A percentile compares a stretch with the other conserved stretches of the same genome.
Conservation (phyloP, 140 eudicot genomes). For the Ambrosia hybrid region DNA sequence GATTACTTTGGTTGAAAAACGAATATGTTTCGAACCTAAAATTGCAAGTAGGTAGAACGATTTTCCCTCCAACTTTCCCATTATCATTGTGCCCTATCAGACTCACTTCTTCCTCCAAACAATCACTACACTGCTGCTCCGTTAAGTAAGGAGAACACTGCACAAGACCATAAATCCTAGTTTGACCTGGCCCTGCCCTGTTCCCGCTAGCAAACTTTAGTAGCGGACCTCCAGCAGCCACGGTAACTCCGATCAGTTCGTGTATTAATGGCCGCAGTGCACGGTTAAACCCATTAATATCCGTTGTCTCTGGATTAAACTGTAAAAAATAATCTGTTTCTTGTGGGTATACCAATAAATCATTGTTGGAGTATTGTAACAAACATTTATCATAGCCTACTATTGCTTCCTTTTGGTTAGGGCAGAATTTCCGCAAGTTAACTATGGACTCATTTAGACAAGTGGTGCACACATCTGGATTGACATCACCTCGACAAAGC, state of each 20-base stretch:
- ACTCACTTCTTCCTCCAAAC: neutral
- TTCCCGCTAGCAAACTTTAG: neutral
- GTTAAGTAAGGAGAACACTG: conserved; percentile 7
- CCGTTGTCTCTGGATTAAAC: neutral
- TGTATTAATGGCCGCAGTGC: neutral
- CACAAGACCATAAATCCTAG: conserved; percentile 2
- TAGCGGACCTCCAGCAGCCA: conserved; percentile 4
- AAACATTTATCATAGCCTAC: neutral
- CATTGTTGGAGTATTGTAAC: neutral
- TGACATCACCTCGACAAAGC: conserved; percentile 3
- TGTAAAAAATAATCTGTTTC: neutral
- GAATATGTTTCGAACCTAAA: no score
- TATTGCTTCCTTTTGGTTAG: neutral
- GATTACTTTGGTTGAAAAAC: no score
- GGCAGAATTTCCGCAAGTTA: neutral
- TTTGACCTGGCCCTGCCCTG: neutral
- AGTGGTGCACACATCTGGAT: neutral
- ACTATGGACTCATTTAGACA: neutral
- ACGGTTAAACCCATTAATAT: neutral
- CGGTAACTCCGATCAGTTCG: neutral
- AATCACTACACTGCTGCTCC: conserved; percentile 5
- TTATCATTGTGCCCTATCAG: neutral
- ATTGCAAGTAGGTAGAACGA: no score
- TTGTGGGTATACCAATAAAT: neutral
- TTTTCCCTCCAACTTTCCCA: conserved; percentile 15